Conservation (phyloP, 2,329 filamentous ascomycete species). For the Metarhizium anisopliae region DNA sequence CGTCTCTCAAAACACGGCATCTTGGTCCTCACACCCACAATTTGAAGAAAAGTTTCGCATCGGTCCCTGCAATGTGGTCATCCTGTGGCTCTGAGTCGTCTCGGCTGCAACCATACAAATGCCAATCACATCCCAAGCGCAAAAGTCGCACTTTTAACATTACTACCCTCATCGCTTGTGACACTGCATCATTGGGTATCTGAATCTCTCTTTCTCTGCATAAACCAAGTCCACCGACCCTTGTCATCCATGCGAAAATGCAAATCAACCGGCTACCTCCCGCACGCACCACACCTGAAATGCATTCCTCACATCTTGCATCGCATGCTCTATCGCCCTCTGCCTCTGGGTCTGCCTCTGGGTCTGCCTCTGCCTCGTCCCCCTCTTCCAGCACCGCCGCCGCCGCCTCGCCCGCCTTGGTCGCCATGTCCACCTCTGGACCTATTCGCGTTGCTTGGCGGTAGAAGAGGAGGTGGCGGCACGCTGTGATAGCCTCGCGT, state of each 20-base stretch:
- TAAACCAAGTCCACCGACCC: neutral
- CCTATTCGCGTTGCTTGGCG: conserved; percentile 10
- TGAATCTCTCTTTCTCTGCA: neutral
- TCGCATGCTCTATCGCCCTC: conserved; percentile 1
- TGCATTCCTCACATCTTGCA: neutral
- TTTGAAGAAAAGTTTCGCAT: neutral
- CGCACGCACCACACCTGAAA: neutral
- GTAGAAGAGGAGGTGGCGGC: conserved; percentile 15
- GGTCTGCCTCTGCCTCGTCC: conserved; percentile 12
- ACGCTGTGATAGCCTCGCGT: conserved; percentile 18
- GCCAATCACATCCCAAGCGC: conserved; percentile 3
- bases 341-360: conserved; percentile 17
- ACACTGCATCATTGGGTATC: neutral
- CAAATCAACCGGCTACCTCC: neutral
- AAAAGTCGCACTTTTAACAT: neutral
- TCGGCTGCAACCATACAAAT: neutral
- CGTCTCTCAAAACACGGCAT: neutral
- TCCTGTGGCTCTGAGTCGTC: neutral
- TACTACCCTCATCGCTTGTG: neutral
- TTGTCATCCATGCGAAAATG: neutral
- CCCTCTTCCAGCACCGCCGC: conserved; percentile 7
- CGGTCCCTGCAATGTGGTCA: neutral
- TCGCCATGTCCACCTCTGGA: conserved; percentile 13
- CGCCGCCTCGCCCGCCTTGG: conserved; percentile 14
- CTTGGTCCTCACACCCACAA: neutral